Base-by-base conservation (phyloP, 2,329 filamentous ascomycete species). In the Sclerotinia subarctica region DNA sequence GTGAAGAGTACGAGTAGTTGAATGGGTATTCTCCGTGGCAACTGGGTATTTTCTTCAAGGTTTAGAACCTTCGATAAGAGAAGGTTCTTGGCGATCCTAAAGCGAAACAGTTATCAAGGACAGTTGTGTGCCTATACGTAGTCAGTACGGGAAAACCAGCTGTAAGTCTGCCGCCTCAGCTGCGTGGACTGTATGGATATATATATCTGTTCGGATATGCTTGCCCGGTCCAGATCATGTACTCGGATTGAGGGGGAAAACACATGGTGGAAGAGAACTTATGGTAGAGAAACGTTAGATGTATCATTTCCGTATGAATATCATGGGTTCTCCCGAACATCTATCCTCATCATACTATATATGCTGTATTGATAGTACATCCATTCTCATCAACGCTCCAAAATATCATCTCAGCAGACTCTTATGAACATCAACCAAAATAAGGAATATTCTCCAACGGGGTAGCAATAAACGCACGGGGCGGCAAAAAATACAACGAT, bases 391-490 rank as follows among this genome's bases (percentile, higher is more conserved):
- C 19, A 21, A 38, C 2, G 1, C n/a, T 3, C 26, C 6, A 44
- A 57, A 38, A 29, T 29, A 47, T 26, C 24, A 47, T 19, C 38
- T 4, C 1, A 35, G 19, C 19, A 15, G 10, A 38, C 10, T 8
- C 11, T 5, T 5, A 56, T n/a, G 8, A 5, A n/a, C 8, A 38
- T 62, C 44, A 62, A n/a, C 29, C 49, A 24, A 64, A 17, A 32
- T 57, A 38, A 32, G 52, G 62, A n/a, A 64, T 4, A 57, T 64
- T 54, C 42, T 21, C 26, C 24, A 64, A 32, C 24, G 24, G 11
- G 1, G 65, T 67, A 29, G 46, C 42, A 38, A 63, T 67, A 32
- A 38, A 67, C 1, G 65, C 65, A 35, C 35, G 19, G 2, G 65
- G 65, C 11, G 65, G 56, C 38, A 67, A 32, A 21, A 26, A 63